Conservation (phyloP, 2,329 filamentous ascomycete genomes). For the Penicillium sp. region DNA sequence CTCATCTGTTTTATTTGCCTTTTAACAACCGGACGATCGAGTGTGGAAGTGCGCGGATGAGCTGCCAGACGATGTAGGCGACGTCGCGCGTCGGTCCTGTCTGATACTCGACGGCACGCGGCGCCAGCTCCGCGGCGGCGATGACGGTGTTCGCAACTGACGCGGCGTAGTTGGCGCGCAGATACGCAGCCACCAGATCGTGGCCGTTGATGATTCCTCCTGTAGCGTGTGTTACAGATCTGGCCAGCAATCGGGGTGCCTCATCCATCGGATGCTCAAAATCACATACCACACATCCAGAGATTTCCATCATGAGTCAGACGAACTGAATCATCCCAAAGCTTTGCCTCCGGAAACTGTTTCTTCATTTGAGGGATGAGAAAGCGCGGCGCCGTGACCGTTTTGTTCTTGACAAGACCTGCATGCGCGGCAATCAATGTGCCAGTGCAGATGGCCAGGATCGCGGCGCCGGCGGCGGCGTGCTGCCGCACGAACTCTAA, state of each 20-base stretch:
- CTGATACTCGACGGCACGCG: constrained; percentile 27
- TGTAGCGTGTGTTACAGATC: too few species aligned
- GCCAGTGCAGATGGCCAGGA: constrained; percentile 30
- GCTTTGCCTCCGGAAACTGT: constrained; percentile 23
- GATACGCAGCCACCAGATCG: constrained; percentile 25
- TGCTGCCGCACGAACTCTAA: constrained; percentile 35
- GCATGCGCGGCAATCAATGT: constrained; percentile 22
- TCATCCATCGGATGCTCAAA: too few species aligned
- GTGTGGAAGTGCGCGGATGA: background rate
- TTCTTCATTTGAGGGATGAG: constrained; percentile 22
- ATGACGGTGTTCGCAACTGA: constrained; percentile 35
- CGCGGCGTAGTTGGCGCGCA: constrained; percentile 20
- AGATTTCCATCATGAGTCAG: constrained; percentile 25
- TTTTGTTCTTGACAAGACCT: constrained; percentile 21
- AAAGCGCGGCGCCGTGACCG: constrained; percentile 24
- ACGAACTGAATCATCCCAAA: constrained; percentile 22
- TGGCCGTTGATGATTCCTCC: constrained; percentile 30
- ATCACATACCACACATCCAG: constrained; percentile 24
- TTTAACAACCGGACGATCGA: background rate
- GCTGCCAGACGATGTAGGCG: background rate
- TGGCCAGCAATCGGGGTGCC: too few species aligned
- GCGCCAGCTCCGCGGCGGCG: constrained; percentile 34
- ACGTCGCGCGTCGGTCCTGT: background rate
- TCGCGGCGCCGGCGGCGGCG: constrained; percentile 25
- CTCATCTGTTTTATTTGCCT: too few species aligned